Evolutionary conservation across 495 filamentous ascomycete species (phyloP), one percentile per base, ranked within the genome.

Genomic region (Eremomyces bilateralis): DNA sequence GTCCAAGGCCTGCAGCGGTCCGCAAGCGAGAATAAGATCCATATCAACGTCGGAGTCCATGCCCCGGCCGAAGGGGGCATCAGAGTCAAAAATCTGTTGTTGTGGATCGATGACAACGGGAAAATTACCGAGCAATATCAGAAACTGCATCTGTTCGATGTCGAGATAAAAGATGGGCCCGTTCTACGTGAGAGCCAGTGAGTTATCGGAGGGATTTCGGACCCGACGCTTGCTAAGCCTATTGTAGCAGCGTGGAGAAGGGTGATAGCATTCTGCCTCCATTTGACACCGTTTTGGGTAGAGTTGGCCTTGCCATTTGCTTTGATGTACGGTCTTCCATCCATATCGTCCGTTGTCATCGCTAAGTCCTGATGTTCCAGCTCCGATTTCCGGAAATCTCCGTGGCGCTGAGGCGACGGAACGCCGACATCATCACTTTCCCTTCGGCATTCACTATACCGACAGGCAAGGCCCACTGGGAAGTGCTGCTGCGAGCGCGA

Each of bases 401-500:
- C 2, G 54, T 88, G 11, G 58, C 69, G 3, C 60, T 94, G 13
- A 65, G 64, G 11, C 64, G 68, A 30, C 64, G 71, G 38, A 62
- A 63, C 19, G 80, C 79, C 11, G 68, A 91, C 31, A 59, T 92
- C 34, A 62, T 95, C 33, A 74, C 81, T 0, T 94, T 79, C 52
- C 88, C 85, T 2, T 82, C 75, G 1, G 85, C 88, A 12, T 95
- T 94, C 49, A 93, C 83, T 6, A 63, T 91, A 1, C 75, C 75
- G 1, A 94, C 88, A 0, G 85, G 88, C 0, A 58, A 58, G 31
- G 82, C 76, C 4, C 88, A 95, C 51, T 95, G 85, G 85, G 68
- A 76, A 41, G 52, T 64, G 0, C 54, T 95, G 1, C 55, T 95
- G 4, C 60, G 77, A 22, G 73, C 83, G 1, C 62, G 85, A 34